Base-by-base conservation (phyloP, 225 moss, liverwort and hornwort species). In the Marchantia paleacea region DNA sequence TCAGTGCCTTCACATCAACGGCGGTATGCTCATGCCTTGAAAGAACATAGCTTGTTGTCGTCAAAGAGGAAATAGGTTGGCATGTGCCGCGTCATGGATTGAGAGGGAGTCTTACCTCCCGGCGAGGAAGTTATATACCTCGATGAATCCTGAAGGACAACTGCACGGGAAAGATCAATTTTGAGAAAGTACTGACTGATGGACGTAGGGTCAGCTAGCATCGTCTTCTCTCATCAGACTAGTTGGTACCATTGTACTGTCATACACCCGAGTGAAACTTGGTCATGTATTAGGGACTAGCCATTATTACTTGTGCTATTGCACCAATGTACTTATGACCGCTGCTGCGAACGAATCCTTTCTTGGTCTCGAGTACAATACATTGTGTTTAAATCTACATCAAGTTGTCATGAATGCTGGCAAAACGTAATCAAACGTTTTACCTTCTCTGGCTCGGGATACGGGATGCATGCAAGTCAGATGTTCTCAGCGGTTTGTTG, bases 1-100 rank as follows among this genome's bases (percentile, higher is more conserved):
- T 18, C 92, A 94, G 93, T 90, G 89, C 58, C 84, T 96, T 73
- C 92, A 96, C 79, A 92, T 96, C 60, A 92, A 93, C 81, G 95
- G 95, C 73, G 95, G 95, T 30, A 93, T 96, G 95, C 84, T 87
- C 75, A 96, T 96, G 93, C 88, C 71, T 66, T 84, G 65, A 84
- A 2, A 18, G 51, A 3, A 19, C 7, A 3, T 20, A 60, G 0
- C 18, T 47, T 28, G 8, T 76, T 19, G 7, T 51, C 7, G 12
- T 60, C 58, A 26, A 5, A 52, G 58, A 76, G 75, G 39, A 58
- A 39, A 76, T 30, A 60, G 30, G 19, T 57, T 75, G 5, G 55
- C 31, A 30, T 8, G 14, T 19, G 19, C 57, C 8, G 57, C 30
- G 30, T 7, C 57, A 26, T 30, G 31, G 47, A 13, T 70, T 19